Conservation (phyloP, 129 eudicot species). For the Sambucus nigra region DNA sequence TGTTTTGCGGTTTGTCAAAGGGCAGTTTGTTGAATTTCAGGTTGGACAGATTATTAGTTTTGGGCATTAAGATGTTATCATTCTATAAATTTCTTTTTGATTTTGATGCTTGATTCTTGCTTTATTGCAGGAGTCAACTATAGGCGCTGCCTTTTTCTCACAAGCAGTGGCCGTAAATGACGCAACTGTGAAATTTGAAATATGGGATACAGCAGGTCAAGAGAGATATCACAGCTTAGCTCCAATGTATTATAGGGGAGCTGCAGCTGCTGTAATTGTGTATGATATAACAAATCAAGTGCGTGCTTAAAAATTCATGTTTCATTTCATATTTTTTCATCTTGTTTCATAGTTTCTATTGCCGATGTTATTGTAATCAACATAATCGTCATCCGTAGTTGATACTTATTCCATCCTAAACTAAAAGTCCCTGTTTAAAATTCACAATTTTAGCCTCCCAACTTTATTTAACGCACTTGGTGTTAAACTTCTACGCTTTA, state of each 20-base stretch:
- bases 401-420: too few species aligned
- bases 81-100: background rate
- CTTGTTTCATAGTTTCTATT: background rate
- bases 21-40: constrained; percentile 49
- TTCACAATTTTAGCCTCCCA: too few species aligned
- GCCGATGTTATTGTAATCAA: background rate
- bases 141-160: constrained; percentile 49
- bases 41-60: constrained; percentile 3
- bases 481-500: too few species aligned
- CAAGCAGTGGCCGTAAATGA: constrained; percentile 38
- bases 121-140: constrained; percentile 38
- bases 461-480: too few species aligned
- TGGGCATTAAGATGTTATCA: too few species aligned
- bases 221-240: constrained; percentile 53
- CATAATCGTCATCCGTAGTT: too few species aligned
- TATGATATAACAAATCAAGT: constrained; percentile 30
- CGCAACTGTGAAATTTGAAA: constrained; percentile 40
- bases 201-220: constrained; percentile 56
- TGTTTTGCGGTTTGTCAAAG: constrained; percentile 45
- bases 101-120: background rate
- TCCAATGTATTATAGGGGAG: constrained; percentile 52
- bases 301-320: background rate
- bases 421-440: too few species aligned
- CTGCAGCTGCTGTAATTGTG: constrained; percentile 45
- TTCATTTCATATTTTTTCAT: background rate